A percentile compares a stretch with the other conserved stretches of the same genome.
phyloP scores from a whole-genome alignment of 129 eudicot genomes.

The Scalesia atractyloides region DNA sequence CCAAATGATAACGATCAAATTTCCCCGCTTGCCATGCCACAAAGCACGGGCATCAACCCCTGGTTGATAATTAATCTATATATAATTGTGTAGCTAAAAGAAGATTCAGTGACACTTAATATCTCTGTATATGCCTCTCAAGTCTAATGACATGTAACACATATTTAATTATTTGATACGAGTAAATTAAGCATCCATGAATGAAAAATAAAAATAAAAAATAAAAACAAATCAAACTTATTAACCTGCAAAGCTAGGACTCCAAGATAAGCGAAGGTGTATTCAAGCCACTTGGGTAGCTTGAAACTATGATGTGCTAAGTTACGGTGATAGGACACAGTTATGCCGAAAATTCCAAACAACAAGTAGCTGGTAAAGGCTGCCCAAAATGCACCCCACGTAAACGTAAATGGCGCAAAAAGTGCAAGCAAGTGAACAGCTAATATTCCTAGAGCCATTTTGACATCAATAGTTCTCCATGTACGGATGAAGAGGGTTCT shows the following conservation, averaged over 20 bases:
- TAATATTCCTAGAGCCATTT: background rate
- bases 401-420: slow-evolving; percentile 1
- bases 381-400: background rate
- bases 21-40: no score
- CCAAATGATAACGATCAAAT: no score
- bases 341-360: background rate
- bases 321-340: no score
- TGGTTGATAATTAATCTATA: no score
- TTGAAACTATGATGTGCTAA: slow-evolving; percentile 38
- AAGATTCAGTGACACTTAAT: no score
- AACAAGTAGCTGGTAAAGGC: background rate
- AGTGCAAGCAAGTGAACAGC: background rate
- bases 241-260: slow-evolving; percentile 76
- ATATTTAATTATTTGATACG: no score
- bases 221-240: background rate
- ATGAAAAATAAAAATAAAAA: no score
- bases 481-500: background rate
- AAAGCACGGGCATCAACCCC: no score
- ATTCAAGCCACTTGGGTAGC: slow-evolving; percentile 89
- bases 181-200: background rate
- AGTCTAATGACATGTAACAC: no score
- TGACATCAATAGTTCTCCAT: background rate
- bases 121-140: no score
- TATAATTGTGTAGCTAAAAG: no score
- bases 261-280: slow-evolving; percentile 69